Evolutionary conservation across 129 eudicot species (phyloP).

Genomic region (Logfia minima): DNA sequence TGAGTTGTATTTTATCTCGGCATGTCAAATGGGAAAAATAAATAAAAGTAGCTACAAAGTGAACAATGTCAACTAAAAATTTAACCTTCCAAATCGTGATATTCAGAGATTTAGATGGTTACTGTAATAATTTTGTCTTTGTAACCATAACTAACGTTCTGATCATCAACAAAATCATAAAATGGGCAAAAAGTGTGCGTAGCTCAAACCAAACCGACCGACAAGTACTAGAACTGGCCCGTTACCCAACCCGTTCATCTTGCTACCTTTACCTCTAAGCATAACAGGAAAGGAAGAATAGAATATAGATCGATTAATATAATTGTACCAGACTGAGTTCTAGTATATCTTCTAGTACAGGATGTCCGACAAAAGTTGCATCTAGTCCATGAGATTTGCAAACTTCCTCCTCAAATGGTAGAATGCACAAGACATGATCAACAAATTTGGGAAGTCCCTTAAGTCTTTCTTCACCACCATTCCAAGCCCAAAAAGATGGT

Average conservation of each 20-base stretch:
- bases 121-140: too few species aligned
- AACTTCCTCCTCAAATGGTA: slow-evolving; percentile 84
- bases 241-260: background rate
- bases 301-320: background rate
- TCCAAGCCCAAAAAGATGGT: slow-evolving; percentile 99
- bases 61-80: background rate
- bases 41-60: background rate
- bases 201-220: background rate
- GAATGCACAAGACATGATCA: slow-evolving; percentile 84
- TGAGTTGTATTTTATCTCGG: background rate
- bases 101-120: background rate
- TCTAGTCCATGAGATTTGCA: slow-evolving; percentile 60
- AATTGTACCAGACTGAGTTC: slow-evolving; percentile 54
- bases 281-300: slow-evolving; percentile 9
- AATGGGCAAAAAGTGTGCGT: background rate
- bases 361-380: slow-evolving; percentile 97
- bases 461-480: slow-evolving; percentile 93
- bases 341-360: slow-evolving; percentile 72
- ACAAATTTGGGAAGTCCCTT: slow-evolving; percentile 62
- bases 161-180: background rate
- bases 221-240: background rate
- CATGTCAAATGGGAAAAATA: background rate
- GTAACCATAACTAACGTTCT: background rate
- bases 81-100: background rate
- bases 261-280: background rate